A percentile compares a stretch with the other conserved stretches of the same genome.
These are phyloP conservation scores for Leucosporidium creatinivorum DNA, from an alignment of 768 basidiomycete genomes.

Conservation along the genomic window DNA sequence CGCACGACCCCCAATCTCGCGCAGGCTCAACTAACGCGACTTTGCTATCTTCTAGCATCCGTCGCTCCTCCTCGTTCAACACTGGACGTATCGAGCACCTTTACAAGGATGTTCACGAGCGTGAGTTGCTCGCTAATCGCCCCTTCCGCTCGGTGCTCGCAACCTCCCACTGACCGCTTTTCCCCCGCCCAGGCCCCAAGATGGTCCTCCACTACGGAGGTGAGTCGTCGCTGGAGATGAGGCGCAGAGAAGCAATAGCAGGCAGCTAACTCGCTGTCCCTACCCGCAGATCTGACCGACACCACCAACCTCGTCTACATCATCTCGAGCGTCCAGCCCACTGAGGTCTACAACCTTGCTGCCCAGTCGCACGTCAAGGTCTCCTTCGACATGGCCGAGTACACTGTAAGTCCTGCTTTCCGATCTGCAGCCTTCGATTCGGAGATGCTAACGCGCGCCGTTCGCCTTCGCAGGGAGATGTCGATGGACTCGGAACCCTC, in stretches of 20 bases:
- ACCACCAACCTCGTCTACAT: constrained; percentile 96
- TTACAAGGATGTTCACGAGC: constrained; percentile 85
- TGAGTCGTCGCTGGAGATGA: background rate
- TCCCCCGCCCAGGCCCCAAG: constrained; percentile 33
- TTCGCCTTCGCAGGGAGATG: constrained; percentile 56
- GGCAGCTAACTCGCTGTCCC: background rate
- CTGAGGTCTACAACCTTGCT: constrained; percentile 95
- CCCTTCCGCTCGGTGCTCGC: background rate
- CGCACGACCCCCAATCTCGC: background rate
- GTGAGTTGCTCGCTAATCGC: constrained; percentile 49
- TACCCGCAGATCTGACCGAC: constrained; percentile 83
- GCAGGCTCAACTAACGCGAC: background rate
- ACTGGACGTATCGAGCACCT: constrained; percentile 90
- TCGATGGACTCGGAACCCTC: constrained; percentile 89
- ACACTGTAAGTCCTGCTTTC: constrained; percentile 51
- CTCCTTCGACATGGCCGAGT: constrained; percentile 98
- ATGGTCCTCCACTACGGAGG: constrained; percentile 43
- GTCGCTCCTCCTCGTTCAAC: constrained; percentile 96
- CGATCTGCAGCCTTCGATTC: background rate
- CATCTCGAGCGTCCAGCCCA: constrained; percentile 86
- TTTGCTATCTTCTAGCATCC: constrained; percentile 55
- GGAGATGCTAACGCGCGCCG: background rate
- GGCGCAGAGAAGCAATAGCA: background rate
- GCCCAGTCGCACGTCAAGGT: constrained; percentile 99
- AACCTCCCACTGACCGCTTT: background rate